phyloP scores from a whole-genome alignment of 495 filamentous ascomycete genomes.

The Trichoderma asperelloides region DNA sequence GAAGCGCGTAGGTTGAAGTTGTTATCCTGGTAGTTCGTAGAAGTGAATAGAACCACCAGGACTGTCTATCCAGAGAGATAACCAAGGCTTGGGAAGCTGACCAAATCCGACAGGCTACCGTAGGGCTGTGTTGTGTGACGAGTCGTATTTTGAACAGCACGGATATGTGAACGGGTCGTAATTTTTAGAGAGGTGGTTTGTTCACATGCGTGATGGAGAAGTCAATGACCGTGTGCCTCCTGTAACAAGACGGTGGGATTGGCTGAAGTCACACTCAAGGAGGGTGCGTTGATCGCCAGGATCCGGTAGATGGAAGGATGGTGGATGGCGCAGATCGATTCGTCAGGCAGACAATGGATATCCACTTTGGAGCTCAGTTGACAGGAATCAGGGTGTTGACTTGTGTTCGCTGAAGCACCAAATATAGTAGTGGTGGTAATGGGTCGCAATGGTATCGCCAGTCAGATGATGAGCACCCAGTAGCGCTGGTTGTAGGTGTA shows the following conservation, averaged over 20 bases:
- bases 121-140: not conserved
- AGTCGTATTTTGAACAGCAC: not conserved
- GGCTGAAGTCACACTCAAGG: not conserved
- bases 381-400: not conserved
- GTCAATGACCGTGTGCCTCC: not conserved
- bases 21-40: slow-evolving; percentile 7
- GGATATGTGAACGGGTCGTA: not conserved
- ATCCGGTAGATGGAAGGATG: slow-evolving; percentile 2
- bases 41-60: not conserved
- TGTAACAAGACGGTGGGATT: not conserved
- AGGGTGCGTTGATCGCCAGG: slow-evolving; percentile 2
- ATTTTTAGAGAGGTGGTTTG: not conserved
- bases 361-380: not conserved
- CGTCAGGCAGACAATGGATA: slow-evolving; percentile 1
- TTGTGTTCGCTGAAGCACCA: not conserved
- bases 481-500: not conserved
- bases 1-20: not conserved
- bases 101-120: not conserved
- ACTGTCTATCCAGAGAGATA: not conserved
- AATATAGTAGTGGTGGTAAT: not conserved
- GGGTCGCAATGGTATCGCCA: not conserved
- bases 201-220: not conserved
- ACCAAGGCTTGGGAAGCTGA: not conserved
- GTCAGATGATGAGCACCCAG: not conserved
- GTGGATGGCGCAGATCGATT: slow-evolving; percentile 6